phyloP scores from a whole-genome alignment of 805 yeast species.

The Ogataea wickerhamii region DNA sequence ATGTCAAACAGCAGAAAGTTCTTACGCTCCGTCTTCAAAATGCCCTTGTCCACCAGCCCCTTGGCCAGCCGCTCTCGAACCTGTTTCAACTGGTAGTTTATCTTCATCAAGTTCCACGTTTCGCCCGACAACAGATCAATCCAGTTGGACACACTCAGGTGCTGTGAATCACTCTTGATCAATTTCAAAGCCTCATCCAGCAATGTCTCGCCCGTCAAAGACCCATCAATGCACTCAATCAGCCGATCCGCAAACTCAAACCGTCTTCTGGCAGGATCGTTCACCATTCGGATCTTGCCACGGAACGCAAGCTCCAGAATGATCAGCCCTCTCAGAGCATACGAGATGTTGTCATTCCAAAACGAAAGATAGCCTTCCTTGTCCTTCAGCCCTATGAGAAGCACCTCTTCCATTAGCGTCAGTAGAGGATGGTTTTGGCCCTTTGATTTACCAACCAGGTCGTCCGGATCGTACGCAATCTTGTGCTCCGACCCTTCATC shows the following conservation, averaged over 20 bases:
- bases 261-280: conserved; percentile 88
- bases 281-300: conserved; percentile 81
- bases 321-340: conserved; percentile 93
- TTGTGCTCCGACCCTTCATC: conserved; percentile 40
- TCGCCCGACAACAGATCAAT: conserved; percentile 91
- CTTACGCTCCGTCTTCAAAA: conserved; percentile 91
- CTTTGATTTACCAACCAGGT: conserved; percentile 41
- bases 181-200: conserved; percentile 89
- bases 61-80: conserved; percentile 95
- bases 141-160: conserved; percentile 82
- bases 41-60: conserved; percentile 96
- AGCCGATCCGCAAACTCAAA: conserved; percentile 84
- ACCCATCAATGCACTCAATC: conserved; percentile 80
- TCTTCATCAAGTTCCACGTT: conserved; percentile 95
- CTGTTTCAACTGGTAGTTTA: conserved; percentile 92
- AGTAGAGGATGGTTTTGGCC: conserved; percentile 57
- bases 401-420: conserved; percentile 95
- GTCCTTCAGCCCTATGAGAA: conserved; percentile 89
- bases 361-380: conserved; percentile 94
- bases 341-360: conserved; percentile 97
- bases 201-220: conserved; percentile 90
- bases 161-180: conserved; percentile 80
- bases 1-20: conserved; percentile 92
- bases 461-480: conserved; percentile 80
- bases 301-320: conserved; percentile 88